Conservation (phyloP, 2,329 filamentous ascomycete genomes). For the Colletotrichum musicola region DNA sequence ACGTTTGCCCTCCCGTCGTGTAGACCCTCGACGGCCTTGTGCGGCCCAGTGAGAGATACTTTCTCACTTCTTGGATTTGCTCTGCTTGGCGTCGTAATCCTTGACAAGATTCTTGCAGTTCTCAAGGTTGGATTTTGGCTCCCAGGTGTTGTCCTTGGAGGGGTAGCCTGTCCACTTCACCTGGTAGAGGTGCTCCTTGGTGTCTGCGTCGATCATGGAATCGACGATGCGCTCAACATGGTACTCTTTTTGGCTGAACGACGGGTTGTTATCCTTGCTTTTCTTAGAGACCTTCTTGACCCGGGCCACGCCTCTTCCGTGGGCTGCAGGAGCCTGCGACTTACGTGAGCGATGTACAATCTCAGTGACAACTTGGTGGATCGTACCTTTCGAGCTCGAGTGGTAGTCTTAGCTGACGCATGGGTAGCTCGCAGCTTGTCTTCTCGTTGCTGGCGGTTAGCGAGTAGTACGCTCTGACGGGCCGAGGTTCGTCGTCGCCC, state of each 20-base stretch:
- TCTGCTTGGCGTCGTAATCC: slow-evolving; percentile 51
- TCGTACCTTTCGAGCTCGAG: neutral
- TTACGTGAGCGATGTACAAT: neutral
- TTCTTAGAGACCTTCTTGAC: slow-evolving; percentile 16
- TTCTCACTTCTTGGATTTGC: slow-evolving; percentile 4
- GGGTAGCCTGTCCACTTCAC: slow-evolving; percentile 68
- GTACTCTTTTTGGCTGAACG: slow-evolving; percentile 50
- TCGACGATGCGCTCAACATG: slow-evolving; percentile 63
- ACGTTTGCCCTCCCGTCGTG: too few relatives aligned
- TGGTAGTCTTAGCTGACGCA: neutral
- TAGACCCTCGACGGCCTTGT: too few relatives aligned
- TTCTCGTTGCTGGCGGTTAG: slow-evolving; percentile 3
- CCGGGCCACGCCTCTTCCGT: slow-evolving; percentile 20
- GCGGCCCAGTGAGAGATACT: neutral
- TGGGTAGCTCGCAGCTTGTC: neutral
- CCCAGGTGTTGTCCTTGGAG: slow-evolving; percentile 64
- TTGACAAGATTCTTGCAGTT: slow-evolving; percentile 53
- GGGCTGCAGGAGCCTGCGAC: neutral
- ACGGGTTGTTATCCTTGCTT: neutral
- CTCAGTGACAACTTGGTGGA: neutral
- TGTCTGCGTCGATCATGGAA: slow-evolving; percentile 52
- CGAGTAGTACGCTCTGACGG: neutral
- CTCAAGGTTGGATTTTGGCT: slow-evolving; percentile 59
- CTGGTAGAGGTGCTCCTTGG: slow-evolving; percentile 56
- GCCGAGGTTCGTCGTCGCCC: neutral